Conservation (phyloP, 441 rosid species). For the Manihot esculenta region DNA sequence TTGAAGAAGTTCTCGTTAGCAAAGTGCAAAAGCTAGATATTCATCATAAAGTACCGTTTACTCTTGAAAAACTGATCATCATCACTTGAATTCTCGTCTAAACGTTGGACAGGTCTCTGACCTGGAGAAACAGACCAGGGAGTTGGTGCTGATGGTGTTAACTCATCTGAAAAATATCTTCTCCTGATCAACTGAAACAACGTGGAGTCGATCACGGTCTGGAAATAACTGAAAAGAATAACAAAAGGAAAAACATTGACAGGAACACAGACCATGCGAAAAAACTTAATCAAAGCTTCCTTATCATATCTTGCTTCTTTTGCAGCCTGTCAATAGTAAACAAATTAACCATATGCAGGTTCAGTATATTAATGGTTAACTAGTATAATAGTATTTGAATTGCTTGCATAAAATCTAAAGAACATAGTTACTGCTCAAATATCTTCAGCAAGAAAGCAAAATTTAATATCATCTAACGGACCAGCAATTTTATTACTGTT, state of each 20-base stretch:
- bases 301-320: constrained; percentile 95
- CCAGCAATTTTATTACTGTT: neutral
- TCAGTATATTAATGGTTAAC: neutral
- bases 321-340: constrained; percentile 63
- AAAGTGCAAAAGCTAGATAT: neutral
- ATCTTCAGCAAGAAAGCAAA: neutral
- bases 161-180: constrained; percentile 87
- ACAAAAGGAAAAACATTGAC: constrained; percentile 8
- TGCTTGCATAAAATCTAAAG: neutral
- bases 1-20: neutral
- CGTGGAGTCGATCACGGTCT: no score
- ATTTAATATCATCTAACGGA: neutral
- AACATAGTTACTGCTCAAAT: constrained; percentile 6
- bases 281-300: constrained; percentile 84
- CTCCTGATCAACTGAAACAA: constrained; percentile 80
- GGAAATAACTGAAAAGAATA: neutral
- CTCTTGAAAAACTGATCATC: constrained; percentile 66
- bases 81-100: constrained; percentile 66
- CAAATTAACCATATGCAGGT: constrained; percentile 11
- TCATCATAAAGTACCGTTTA: constrained; percentile 44
- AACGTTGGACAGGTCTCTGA: constrained; percentile 57
- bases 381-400: neutral
- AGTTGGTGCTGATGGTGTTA: constrained; percentile 56
- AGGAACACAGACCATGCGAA: constrained; percentile 58
- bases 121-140: constrained; percentile 75